A percentile compares a stretch with the other conserved stretches of the same genome.
These are phyloP conservation scores for Pestalotiopsis sp. DNA, from an alignment of 2,329 filamentous ascomycete genomes.

Conservation along the genomic window DNA sequence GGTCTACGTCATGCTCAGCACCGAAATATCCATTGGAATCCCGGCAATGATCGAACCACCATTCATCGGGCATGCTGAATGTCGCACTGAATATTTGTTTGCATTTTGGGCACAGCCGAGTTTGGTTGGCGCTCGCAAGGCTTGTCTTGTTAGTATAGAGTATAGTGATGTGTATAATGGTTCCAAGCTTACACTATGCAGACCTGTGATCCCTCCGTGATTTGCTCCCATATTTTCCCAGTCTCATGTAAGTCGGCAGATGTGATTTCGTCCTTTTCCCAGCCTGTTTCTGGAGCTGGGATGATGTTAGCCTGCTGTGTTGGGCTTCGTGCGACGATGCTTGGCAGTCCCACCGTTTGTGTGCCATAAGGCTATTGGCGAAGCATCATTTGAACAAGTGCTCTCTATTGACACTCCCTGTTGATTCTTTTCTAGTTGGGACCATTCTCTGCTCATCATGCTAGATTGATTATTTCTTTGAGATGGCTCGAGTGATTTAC, in stretches of 20 bases:
- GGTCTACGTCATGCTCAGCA: conserved; percentile 30
- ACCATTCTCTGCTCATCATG: neutral
- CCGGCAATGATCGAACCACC: conserved; percentile 34
- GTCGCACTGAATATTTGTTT: conserved; percentile 19
- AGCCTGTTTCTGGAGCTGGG: neutral
- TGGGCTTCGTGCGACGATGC: neutral
- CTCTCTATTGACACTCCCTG: neutral
- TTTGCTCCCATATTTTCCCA: neutral
- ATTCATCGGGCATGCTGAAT: conserved; percentile 31
- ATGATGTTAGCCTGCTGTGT: neutral
- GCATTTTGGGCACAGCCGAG: conserved; percentile 18
- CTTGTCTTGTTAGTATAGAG: neutral
- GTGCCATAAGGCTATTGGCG: neutral
- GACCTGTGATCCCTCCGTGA: neutral
- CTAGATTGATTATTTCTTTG: neutral
- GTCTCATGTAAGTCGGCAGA: neutral
- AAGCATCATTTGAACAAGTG: neutral
- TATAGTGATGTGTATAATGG: neutral
- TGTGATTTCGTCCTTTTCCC: neutral
- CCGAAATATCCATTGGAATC: conserved; percentile 42
- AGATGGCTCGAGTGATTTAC: neutral
- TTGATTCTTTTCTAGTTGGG: neutral
- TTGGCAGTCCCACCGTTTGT: neutral
- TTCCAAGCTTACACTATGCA: neutral
- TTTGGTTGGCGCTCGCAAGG: neutral